phyloP scores from a whole-genome alignment of 2,329 filamentous ascomycete genomes.

The Paraphoma chrysanthemicola region DNA sequence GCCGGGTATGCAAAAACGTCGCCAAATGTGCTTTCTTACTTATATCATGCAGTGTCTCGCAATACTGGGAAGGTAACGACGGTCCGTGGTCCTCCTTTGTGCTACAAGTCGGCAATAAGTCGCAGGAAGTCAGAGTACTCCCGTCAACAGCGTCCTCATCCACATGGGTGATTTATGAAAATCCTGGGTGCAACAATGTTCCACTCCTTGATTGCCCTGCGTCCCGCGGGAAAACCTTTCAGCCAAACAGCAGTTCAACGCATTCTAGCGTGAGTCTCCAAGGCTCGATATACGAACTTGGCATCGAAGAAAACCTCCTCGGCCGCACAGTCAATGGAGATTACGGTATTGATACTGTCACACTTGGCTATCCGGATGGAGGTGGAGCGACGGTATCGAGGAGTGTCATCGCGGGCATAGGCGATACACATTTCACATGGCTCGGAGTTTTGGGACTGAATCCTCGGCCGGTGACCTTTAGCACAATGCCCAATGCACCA shows the following conservation, averaged over 20 bases:
- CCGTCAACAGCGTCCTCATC: conserved; percentile 41
- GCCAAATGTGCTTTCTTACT: neutral
- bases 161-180: conserved; percentile 35
- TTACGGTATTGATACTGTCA: conserved; percentile 45
- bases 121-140: conserved; percentile 29
- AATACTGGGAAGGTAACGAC: conserved; percentile 36
- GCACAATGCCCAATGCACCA: conserved; percentile 32
- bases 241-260: conserved; percentile 38
- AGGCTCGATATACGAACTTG: neutral
- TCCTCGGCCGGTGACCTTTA: conserved; percentile 44
- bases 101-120: conserved; percentile 29
- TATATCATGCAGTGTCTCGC: conserved; percentile 15
- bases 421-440: conserved; percentile 40
- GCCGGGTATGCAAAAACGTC: no score
- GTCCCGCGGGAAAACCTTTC: conserved; percentile 38
- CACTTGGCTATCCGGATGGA: conserved; percentile 24
- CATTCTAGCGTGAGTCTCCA: conserved; percentile 24
- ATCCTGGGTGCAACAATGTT: conserved; percentile 25
- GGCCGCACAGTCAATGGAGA: conserved; percentile 35
- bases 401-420: conserved; percentile 48
- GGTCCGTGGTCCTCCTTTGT: conserved; percentile 37
- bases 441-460: conserved; percentile 27
- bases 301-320: neutral
- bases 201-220: conserved; percentile 33
- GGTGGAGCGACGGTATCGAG: conserved; percentile 28